A percentile compares a stretch with the other conserved stretches of the same genome.
phyloP scores from a whole-genome alignment of 2,329 filamentous ascomycete genomes.

The Hypoxylon sp. region DNA sequence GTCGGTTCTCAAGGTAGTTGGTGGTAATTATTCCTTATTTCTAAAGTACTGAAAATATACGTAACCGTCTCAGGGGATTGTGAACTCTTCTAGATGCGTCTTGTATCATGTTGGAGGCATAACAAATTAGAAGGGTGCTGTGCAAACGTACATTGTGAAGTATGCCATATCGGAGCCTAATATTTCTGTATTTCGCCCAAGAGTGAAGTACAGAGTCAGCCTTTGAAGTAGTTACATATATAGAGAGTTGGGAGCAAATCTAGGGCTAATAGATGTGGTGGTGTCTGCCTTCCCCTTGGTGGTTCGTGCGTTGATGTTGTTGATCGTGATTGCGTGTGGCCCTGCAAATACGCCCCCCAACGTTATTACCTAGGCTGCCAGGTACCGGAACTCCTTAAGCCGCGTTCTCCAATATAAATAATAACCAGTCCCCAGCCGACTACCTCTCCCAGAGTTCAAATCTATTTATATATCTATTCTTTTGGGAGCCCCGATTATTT shows the following conservation, averaged over 20 bases:
- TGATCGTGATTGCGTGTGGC: too few species aligned
- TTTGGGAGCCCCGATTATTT: background rate
- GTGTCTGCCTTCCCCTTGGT: background rate
- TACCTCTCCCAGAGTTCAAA: background rate
- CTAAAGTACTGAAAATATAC: background rate
- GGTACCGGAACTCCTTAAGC: background rate
- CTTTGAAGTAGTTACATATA: background rate
- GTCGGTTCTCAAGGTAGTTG: background rate
- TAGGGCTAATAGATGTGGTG: background rate
- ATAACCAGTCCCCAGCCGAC: background rate
- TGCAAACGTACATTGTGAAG: background rate
- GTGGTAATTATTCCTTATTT: background rate
- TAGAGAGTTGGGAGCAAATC: background rate
- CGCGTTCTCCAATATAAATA: background rate
- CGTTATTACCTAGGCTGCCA: too few species aligned
- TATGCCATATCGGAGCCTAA: background rate
- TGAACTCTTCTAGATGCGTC: background rate
- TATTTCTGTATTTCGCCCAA: background rate
- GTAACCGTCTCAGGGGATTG: background rate
- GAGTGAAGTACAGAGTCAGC: background rate
- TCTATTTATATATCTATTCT: too few species aligned
- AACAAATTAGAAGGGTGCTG: background rate
- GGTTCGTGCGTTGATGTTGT: too few species aligned
- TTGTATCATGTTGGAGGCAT: background rate
- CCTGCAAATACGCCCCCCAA: too few species aligned